A percentile compares a stretch with the other conserved stretches of the same genome.
Evolutionary conservation across 305 asterid genomes (phyloP).

Genomic region (Fraxinus angustifolia): DNA sequence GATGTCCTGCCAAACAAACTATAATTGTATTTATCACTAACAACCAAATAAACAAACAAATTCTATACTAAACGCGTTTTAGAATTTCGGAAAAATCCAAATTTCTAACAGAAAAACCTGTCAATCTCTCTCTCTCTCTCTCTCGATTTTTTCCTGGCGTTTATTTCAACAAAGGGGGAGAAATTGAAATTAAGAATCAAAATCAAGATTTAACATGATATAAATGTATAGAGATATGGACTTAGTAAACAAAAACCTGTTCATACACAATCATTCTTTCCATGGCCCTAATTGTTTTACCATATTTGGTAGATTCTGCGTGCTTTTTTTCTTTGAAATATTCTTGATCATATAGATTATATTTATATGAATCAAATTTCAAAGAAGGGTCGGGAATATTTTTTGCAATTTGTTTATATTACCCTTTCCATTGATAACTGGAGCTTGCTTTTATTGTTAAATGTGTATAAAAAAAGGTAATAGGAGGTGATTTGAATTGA

Average conservation of each 20-base stretch:
- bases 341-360: background rate
- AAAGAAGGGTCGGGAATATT: background rate
- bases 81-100: constrained; percentile 23
- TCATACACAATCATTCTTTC: constrained; percentile 18
- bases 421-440: background rate
- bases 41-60: background rate
- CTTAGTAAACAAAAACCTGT: constrained; percentile 19
- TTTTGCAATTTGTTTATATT: background rate
- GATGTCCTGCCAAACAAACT: background rate
- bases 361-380: background rate
- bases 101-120: constrained; percentile 44
- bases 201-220: background rate
- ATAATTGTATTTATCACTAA: background rate
- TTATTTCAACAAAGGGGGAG: constrained; percentile 18
- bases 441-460: constrained; percentile 10
- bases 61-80: background rate
- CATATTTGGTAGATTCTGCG: background rate
- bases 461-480: background rate
- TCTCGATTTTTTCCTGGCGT: background rate
- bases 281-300: constrained; percentile 11
- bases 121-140: constrained; percentile 15
- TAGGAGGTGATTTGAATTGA: background rate
- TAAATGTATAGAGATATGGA: constrained; percentile 3
- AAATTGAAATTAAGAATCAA: constrained; percentile 20
- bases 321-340: constrained; percentile 3